These are phyloP conservation scores for Fusarium sp. DNA, from an alignment of 2,329 filamentous ascomycete species.

Conservation along the genomic window DNA sequence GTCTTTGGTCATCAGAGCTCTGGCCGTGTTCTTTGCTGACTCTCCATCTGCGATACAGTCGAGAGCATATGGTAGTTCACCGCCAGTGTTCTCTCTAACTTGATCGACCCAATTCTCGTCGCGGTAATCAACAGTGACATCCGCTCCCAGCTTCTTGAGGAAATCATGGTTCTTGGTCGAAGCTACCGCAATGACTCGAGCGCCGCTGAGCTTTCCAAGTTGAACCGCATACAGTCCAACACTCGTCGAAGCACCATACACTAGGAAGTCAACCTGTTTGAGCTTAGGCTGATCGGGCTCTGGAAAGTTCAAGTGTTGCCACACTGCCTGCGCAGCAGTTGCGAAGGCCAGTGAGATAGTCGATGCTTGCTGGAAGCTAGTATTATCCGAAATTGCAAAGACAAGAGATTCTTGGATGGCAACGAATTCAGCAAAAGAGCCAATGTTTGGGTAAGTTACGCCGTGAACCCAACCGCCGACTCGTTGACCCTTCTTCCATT, in stretches of 20 bases:
- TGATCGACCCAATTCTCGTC: background rate
- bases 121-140: background rate
- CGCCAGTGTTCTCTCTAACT: background rate
- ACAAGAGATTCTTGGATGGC: slow-evolving; percentile 4
- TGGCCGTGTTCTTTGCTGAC: background rate
- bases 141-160: background rate
- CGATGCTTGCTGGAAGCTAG: slow-evolving; percentile 8
- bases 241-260: slow-evolving; percentile 17
- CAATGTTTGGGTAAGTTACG: background rate
- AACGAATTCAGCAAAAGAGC: slow-evolving; percentile 8
- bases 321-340: slow-evolving; percentile 9
- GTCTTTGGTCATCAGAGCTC: background rate
- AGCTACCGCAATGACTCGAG: slow-evolving; percentile 8
- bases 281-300: background rate
- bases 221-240: slow-evolving; percentile 16
- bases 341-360: slow-evolving; percentile 15
- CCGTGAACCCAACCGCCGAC: slow-evolving; percentile 19
- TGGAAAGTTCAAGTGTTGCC: background rate
- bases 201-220: background rate
- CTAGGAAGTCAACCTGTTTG: background rate
- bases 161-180: slow-evolving; percentile 3
- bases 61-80: background rate
- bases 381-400: background rate
- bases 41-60: slow-evolving; percentile 3
- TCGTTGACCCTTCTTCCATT: slow-evolving; percentile 2